These are phyloP conservation scores for Papiliotrema fonsecae DNA, from an alignment of 1,284 basidiomycete genomes.

Conservation along the genomic window DNA sequence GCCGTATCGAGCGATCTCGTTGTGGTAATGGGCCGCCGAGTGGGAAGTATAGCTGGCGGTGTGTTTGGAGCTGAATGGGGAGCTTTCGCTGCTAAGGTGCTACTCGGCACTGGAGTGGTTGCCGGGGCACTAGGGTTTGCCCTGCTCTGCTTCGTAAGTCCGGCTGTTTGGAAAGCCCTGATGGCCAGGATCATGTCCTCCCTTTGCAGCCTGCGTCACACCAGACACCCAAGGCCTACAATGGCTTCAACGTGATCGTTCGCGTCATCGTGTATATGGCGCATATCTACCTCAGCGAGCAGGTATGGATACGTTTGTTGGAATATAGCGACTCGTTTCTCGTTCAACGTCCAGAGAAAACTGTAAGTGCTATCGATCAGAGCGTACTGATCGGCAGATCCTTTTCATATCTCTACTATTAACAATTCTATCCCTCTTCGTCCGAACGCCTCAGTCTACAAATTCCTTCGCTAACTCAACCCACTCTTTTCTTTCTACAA, in stretches of 20 bases:
- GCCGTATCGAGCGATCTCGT: constrained; percentile 3
- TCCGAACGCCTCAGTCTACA: constrained; percentile 11
- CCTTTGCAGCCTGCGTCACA: background rate
- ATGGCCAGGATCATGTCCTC: background rate
- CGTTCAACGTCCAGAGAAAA: constrained; percentile 23
- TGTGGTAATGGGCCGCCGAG: background rate
- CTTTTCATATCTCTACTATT: constrained; percentile 28
- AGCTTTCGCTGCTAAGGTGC: background rate
- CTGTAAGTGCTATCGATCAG: constrained; percentile 12
- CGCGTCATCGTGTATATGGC: background rate
- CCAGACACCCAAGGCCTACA: background rate
- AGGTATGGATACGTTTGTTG: background rate
- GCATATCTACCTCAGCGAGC: background rate
- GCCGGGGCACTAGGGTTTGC: constrained; percentile 3
- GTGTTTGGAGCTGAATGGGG: constrained; percentile 3
- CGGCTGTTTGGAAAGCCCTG: background rate
- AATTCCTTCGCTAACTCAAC: constrained; percentile 11
- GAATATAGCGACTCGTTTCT: background rate
- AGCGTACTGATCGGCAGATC: constrained; percentile 12
- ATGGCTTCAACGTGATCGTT: background rate
- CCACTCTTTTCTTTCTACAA: constrained; percentile 5
- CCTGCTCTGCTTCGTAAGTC: constrained; percentile 7
- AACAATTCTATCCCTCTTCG: constrained; percentile 22
- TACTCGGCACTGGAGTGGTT: constrained; percentile 1
- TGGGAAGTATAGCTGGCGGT: constrained; percentile 1